Evolutionary conservation across 2,329 filamentous ascomycete species (phyloP).

Genomic region (Beauveria australis): DNA sequence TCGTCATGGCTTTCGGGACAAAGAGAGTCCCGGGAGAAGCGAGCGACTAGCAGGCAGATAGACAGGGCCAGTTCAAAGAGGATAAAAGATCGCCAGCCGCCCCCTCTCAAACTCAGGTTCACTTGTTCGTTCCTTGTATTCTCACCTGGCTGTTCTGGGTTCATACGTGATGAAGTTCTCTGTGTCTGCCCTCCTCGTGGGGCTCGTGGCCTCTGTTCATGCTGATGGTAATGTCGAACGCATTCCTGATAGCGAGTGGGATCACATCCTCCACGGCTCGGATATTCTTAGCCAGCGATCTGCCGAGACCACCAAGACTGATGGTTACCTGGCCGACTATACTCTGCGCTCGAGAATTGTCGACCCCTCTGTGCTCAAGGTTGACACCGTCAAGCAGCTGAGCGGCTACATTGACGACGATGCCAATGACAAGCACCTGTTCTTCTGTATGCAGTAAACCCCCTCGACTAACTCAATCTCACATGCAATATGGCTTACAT

Average conservation of each 20-base stretch:
- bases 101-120: not conserved
- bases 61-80: not conserved
- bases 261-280: conserved; percentile 78
- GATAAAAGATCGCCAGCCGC: not conserved
- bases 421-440: conserved; percentile 93
- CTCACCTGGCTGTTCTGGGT: not conserved
- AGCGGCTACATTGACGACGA: conserved; percentile 96
- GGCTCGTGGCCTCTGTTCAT: conserved; percentile 36
- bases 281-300: conserved; percentile 54
- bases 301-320: conserved; percentile 70
- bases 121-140: not conserved
- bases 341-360: conserved; percentile 86
- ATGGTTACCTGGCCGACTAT: conserved; percentile 77
- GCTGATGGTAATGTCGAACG: conserved; percentile 76
- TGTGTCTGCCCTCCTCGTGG: conserved; percentile 1
- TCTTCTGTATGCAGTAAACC: conserved; percentile 55
- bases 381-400: conserved; percentile 96
- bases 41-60: not conserved
- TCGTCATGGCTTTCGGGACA: not conserved
- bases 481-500: not conserved
- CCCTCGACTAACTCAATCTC: not conserved
- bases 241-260: conserved; percentile 78
- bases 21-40: not conserved
- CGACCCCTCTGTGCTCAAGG: conserved; percentile 72
- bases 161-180: conserved; percentile 4